Evolutionary conservation across 2,329 filamentous ascomycete genomes (phyloP).

Genomic region (Claviceps spartinae): DNA sequence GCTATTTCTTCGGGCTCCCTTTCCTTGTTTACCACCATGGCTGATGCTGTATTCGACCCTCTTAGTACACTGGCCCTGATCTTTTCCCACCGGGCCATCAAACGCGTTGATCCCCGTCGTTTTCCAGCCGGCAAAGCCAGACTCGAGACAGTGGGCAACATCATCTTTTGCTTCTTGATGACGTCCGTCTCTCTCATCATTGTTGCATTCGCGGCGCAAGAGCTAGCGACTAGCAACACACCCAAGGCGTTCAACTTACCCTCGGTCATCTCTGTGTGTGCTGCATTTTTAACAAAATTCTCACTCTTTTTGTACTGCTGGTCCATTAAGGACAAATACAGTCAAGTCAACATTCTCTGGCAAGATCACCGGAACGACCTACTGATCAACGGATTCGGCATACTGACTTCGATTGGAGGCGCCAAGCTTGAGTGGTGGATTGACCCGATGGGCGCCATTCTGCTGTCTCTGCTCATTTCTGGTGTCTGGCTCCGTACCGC

Average conservation of each 20-base stretch:
- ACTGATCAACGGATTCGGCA: conserved; percentile 89
- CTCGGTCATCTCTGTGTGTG: conserved; percentile 69
- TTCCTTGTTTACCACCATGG: conserved; percentile 95
- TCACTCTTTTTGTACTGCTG: conserved; percentile 82
- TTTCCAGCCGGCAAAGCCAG: conserved; percentile 90
- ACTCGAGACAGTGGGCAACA: conserved; percentile 91
- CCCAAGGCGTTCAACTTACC: conserved; percentile 62
- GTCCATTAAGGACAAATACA: conserved; percentile 80
- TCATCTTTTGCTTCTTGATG: conserved; percentile 95
- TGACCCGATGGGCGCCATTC: conserved; percentile 80
- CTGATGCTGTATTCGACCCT: conserved; percentile 87
- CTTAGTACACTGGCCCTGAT: conserved; percentile 80
- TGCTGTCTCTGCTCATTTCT: conserved; percentile 67
- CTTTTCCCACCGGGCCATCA: conserved; percentile 75
- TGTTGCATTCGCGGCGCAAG: conserved; percentile 71
- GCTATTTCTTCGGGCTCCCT: conserved; percentile 80
- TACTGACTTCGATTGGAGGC: conserved; percentile 83
- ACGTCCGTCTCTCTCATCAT: conserved; percentile 81
- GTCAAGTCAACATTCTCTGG: conserved; percentile 84
- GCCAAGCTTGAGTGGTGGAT: conserved; percentile 88
- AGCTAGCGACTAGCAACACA: conserved; percentile 44
- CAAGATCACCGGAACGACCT: conserved; percentile 95
- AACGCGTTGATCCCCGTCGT: conserved; percentile 67
- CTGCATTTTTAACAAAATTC: conserved; percentile 79
- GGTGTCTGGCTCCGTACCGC: conserved; percentile 74